Evolutionary conservation across 495 filamentous ascomycete species (phyloP), one percentile per base, ranked within the genome.

Genomic region (Penicillium dipodomyicola): DNA sequence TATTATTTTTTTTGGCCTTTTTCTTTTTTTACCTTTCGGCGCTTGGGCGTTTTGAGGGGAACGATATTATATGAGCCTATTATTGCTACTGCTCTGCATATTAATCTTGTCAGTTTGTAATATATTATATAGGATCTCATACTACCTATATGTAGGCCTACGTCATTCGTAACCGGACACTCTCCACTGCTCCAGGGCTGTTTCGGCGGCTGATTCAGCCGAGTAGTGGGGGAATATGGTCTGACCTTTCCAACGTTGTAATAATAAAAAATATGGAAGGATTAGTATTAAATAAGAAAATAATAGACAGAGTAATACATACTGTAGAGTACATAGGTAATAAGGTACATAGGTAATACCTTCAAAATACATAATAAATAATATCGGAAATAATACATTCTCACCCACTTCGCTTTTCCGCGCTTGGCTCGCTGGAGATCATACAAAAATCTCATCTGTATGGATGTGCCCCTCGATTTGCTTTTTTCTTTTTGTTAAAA

Each of bases 391-490:
- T 30, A 30, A 30, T 30, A 30, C 9, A 30, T 52, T 37, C 19
- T 32, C 29, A 17, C 30, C 19, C 29, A 17, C 33, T 5, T 22
- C 23, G 32, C 33, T 27, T 45, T 43, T 22, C 20, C 19, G 50
- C 50, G 50, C 50, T 52, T 52, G 39, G 39, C 50, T 52, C 50
- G 50, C 27, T 29, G 42, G 10, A 35, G 29, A 47, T 54, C 52
- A 8, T 46, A 33, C 42, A n/a, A 29, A 49, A 25, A 25, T 20
- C 14, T 7, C 32, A n/a, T 29, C 29, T 30, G 9, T 23, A 46
- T 44, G 52, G 10, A 29, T 44, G 12, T 44, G 14, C 19, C 19
- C 42, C 42, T 29, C 52, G 27, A 43, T 54, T 47, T 29, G 15
- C 20, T 15, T 19, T 47, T 30, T 47, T 54, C 27, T n/a, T n/a